Percentiles rank a stretch among this genome's conserved stretches.
Evolutionary conservation across 495 filamentous ascomycete genomes (phyloP).

Genomic region (Trichocladium antarcticum): DNA sequence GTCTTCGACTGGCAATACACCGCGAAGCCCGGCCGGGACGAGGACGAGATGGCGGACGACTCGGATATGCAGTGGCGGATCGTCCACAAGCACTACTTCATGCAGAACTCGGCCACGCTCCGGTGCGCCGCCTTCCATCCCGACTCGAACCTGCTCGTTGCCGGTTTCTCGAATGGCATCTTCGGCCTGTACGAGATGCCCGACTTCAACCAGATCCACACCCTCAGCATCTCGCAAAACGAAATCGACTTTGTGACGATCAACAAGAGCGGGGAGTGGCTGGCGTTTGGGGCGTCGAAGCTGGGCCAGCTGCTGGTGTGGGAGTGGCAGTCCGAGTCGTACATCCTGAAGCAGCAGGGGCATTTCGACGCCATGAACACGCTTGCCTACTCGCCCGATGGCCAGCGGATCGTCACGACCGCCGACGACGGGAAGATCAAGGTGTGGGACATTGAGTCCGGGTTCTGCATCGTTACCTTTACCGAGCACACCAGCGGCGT

Average conservation of each 20-base stretch:
- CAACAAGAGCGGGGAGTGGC: constrained; percentile 90
- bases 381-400: constrained; percentile 84
- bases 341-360: constrained; percentile 94
- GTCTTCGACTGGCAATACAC: constrained; percentile 58
- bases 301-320: constrained; percentile 90
- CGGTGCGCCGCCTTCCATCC: constrained; percentile 82
- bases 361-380: constrained; percentile 96
- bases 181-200: constrained; percentile 93
- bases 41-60: constrained; percentile 51
- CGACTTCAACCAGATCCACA: constrained; percentile 93
- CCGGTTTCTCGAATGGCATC: constrained; percentile 87
- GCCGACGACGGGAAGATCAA: constrained; percentile 97
- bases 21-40: constrained; percentile 42
- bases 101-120: constrained; percentile 78
- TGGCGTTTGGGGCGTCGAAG: constrained; percentile 94
- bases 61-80: constrained; percentile 68
- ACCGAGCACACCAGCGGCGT: constrained; percentile 93
- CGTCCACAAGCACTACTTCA: constrained; percentile 75
- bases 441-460: constrained; percentile 91
- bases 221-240: constrained; percentile 81
- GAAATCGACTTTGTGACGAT: constrained; percentile 89
- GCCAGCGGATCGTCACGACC: constrained; percentile 80
- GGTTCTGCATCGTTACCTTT: constrained; percentile 96
- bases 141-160: constrained; percentile 73
- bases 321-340: constrained; percentile 99